Base-by-base conservation (phyloP, 768 basidiomycete species). In the Suillus subalutaceus region DNA sequence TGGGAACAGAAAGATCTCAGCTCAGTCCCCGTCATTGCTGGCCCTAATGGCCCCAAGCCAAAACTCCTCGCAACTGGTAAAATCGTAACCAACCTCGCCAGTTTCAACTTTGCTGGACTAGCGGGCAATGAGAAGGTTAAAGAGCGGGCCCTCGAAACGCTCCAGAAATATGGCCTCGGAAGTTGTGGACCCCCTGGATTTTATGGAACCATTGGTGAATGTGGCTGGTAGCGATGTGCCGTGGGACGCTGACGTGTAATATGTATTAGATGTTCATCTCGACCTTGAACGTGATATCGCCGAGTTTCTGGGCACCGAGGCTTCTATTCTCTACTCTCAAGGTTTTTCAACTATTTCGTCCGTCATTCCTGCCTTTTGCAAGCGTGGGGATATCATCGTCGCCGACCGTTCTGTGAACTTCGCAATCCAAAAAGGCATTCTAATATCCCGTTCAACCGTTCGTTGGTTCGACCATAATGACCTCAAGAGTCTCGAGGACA, bases 381-480 rank as follows among this genome's bases (percentile, higher is more conserved):
- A 99, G 77, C 89, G 97, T 67, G 96, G 96, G 2, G 97, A 99
- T 73, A 88, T 99, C 73, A 96, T 99, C 72, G 93, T 99, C n/a
- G 96, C 95, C 4, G 97, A 99, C 78, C 89, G 94, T n/a, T 88
- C 90, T n/a, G 90, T 96, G 70, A 97, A 93, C 78, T 95, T 99
- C 77, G 89, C 93, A 18, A 93, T 98, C 63, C 96, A 98, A 76
- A 97, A 96, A 78, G 97, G 97, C 20, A 88, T 99, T 37, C 92
- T 97, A 75, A 94, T 98, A 66, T 93, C 91, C 23, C 90, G 97
- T 48, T 93, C 90, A 7, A 95, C 91, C 0, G 88, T 99, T 41
- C 87, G 93, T 63, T 99, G 94, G 94, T 99, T 88, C 75, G 96
- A 98, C 70, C 97, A 99, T 75, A 97, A 97, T 70, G 96, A 98